Base-by-base conservation (phyloP, 768 basidiomycete species). In the Fomitopsis serialis region DNA sequence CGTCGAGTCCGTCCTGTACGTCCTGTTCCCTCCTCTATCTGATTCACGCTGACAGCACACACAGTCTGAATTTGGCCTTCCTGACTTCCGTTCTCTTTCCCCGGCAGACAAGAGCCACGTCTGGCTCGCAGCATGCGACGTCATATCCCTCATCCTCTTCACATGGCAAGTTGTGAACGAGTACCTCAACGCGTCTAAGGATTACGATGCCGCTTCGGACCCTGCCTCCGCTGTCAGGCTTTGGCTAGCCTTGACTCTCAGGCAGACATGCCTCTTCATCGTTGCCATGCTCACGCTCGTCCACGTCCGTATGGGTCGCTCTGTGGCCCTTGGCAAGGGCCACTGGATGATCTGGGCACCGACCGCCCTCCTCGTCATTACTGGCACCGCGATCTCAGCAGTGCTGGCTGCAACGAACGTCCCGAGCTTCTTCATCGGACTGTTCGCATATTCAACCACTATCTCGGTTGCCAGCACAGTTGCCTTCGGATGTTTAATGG, bases 281-380 rank as follows among this genome's bases (percentile, higher is more conserved):
- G 72, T 88, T 29, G 75, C 75, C 2, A 72, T 68, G 19, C 71
- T 88, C 48, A 85, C 84, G 17, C 74, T 90, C 35, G 71, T 87
- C 24, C 83, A 89, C 54, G 79, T 89, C 56, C 81, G 87, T 13
- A 72, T 84, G 74, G 86, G 81, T 17, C 81, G 78, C 47, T 78
- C 88, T 0, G 78, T 88, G 11, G 78, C 83, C 9, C 87, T 87
- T 57, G 87, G 88, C 13, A 56, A 63, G n/a, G 81, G 71, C 47
- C 85, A 89, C 56, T 87, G 84, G 83, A 80, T 86, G 75, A 63
- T 90, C 32, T 88, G 84, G 84, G 77, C 73, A 9, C 88, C 88
- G 1, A 80, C 79, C 2, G 52, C 81, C 11, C 56, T 86, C 50
- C 68, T 89, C 10, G 71, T 75, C 25, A 57, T 74, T 23, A 75